Percentiles rank a stretch among this genome's conserved stretches.
Conservation (phyloP, 2,329 filamentous ascomycete species). For the Boeremia exigua region DNA sequence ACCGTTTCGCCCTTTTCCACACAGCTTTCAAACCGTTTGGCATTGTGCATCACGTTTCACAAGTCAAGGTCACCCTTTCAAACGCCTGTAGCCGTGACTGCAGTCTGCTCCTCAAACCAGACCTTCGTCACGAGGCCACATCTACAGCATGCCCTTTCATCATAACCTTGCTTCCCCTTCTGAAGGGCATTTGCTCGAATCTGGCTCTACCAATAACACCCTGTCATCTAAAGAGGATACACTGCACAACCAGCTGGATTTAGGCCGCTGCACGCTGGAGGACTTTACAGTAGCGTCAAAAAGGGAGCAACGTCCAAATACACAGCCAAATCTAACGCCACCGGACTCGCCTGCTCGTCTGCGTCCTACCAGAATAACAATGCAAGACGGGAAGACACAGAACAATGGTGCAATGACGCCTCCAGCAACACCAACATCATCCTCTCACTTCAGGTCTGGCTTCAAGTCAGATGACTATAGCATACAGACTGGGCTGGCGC, state of each 20-base stretch:
- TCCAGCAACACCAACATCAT: slow-evolving; percentile 35
- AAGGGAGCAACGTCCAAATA: slow-evolving; percentile 2
- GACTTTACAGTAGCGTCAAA: not conserved
- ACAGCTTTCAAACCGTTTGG: slow-evolving; percentile 17
- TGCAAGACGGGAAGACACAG: slow-evolving; percentile 20
- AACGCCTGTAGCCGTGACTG: slow-evolving; percentile 14
- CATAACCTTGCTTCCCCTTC: slow-evolving; percentile 15
- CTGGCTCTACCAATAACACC: not conserved
- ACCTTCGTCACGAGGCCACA: slow-evolving; percentile 15
- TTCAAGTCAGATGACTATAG: slow-evolving; percentile 27
- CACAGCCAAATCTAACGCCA: slow-evolving; percentile 30
- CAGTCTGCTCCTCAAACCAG: slow-evolving; percentile 14
- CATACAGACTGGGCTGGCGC: slow-evolving; percentile 26
- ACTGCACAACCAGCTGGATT: slow-evolving; percentile 5
- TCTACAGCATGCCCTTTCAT: slow-evolving; percentile 20
- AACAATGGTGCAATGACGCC: slow-evolving; percentile 34
- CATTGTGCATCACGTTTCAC: slow-evolving; percentile 25
- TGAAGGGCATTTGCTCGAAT: slow-evolving; percentile 1
- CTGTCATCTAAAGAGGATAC: not conserved
- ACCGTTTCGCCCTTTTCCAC: slow-evolving; percentile 17
- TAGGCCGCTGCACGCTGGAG: not conserved
- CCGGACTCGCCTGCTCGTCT: slow-evolving; percentile 34
- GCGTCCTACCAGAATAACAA: slow-evolving; percentile 25
- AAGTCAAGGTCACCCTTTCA: slow-evolving; percentile 17
- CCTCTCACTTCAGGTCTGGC: slow-evolving; percentile 26